These are phyloP conservation scores for Anastatica hierochuntica DNA, from an alignment of 345 rosid genomes.

Conservation along the genomic window DNA sequence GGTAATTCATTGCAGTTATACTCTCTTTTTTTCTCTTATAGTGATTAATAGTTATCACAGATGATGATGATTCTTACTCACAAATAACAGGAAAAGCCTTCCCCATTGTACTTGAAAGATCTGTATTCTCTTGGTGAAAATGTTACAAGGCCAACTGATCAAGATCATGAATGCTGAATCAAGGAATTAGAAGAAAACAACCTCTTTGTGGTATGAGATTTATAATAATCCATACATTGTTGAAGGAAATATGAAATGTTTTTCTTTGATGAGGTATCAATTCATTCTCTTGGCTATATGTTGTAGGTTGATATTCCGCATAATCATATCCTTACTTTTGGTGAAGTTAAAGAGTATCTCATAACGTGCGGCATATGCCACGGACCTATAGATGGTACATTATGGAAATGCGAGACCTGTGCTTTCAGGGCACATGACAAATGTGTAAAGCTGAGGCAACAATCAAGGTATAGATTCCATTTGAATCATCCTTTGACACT, in stretches of 20 bases:
- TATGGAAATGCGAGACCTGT: background rate
- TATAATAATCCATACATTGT: background rate
- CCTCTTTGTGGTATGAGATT: background rate
- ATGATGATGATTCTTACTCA: background rate
- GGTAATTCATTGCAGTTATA: background rate
- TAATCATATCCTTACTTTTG: no score
- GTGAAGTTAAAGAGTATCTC: background rate
- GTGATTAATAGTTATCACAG: no score
- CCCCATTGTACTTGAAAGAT: conserved; percentile 9
- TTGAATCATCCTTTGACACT: background rate
- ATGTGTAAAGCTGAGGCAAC: background rate
- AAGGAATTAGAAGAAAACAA: no score
- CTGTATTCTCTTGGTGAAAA: conserved; percentile 5
- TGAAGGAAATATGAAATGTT: no score
- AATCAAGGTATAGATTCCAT: conserved; percentile 1
- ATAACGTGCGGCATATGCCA: no score
- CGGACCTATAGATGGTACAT: background rate
- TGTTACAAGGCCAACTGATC: background rate
- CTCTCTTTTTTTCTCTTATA: background rate
- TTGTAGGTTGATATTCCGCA: no score
- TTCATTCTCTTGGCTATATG: no score
- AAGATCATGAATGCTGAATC: background rate
- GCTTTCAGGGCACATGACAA: background rate
- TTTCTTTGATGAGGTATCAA: no score
- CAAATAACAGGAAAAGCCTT: background rate